Evolutionary conservation across 2,329 filamentous ascomycete species (phyloP), one percentile per base, ranked within the genome.

Genomic region (Fusarium nisikadoi): DNA sequence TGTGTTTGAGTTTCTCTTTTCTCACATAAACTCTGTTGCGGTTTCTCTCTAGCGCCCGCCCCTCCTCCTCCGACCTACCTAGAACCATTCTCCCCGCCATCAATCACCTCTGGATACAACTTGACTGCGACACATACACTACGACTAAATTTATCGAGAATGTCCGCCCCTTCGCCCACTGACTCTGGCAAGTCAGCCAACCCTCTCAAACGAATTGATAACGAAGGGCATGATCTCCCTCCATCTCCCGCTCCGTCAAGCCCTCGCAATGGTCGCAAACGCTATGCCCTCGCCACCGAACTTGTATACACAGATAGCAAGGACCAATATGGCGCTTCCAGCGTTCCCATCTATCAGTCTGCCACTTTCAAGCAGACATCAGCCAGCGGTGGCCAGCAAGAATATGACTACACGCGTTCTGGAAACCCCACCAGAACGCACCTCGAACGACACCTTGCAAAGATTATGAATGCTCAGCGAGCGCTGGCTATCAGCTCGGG

Each of bases 401-500:
- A 98, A 83, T 99, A 98, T 83, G 96, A 99, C 85, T 99, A 99
- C 86, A 98, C 96, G 67, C 93, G 97, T 69, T 98, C 95, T 39
- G 96, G 96, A 62, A 99, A 99, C 81, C 96, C 96, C 23, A 99
- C 96, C 65, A 90, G 96, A 73, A 97, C 95, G 38, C 96, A 99
- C 79, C 90, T 99, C 71, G 96, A 99, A 85, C 91, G 95, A 65
- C 96, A 99, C 83, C 87, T 99, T 77, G 96, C 97, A 79, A 99
- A 99, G 89, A 97, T 99, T 81, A 99, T 99, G 97, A 95, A 94
- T 76, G 96, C 96, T 49, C 91, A 91, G 77, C 93, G 97, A 62
- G 94, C 94, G 14, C 89, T 99, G 55, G 95, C 97, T 53, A 95
- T 98, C 47, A 94, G 95, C 59, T 98, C 95, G 2, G 96, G 96